Percentiles rank a stretch among this genome's conserved stretches.
Conservation (phyloP, 2,329 filamentous ascomycete genomes). For the Clarireedia monteithiana region DNA sequence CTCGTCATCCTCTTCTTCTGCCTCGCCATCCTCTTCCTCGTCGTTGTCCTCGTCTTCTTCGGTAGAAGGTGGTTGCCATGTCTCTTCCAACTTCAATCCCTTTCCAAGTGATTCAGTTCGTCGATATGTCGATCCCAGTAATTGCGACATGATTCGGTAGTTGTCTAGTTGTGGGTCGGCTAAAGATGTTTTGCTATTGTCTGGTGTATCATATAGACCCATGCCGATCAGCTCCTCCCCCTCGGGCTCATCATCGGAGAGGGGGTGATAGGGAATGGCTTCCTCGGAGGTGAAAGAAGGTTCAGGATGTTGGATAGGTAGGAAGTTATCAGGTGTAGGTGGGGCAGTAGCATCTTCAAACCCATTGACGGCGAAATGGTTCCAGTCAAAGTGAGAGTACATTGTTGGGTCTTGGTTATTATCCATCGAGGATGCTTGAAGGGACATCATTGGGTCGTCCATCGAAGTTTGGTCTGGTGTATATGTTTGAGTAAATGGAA, state of each 20-base stretch:
- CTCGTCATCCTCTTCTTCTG: slow-evolving; percentile 21
- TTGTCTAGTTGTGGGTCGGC: slow-evolving; percentile 44
- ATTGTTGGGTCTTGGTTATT: slow-evolving; percentile 20
- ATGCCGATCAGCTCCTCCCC: slow-evolving; percentile 74
- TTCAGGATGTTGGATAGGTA: slow-evolving; percentile 42
- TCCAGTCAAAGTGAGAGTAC: slow-evolving; percentile 36
- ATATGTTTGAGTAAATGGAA: slow-evolving; percentile 13
- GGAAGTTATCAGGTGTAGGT: slow-evolving; percentile 52
- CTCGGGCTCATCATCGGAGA: slow-evolving; percentile 47
- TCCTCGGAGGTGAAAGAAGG: slow-evolving; percentile 41
- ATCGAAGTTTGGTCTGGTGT: slow-evolving; percentile 10
- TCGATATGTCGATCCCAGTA: slow-evolving; percentile 44
- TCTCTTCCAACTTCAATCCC: slow-evolving; percentile 74
- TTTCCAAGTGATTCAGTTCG: slow-evolving; percentile 50
- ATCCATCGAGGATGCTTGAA: slow-evolving; percentile 10
- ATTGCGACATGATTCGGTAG: slow-evolving; percentile 43
- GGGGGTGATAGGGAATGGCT: slow-evolving; percentile 39
- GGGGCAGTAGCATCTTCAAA: slow-evolving; percentile 43
- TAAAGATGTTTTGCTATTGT: slow-evolving; percentile 36
- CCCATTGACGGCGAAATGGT: slow-evolving; percentile 37
- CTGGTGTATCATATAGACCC: slow-evolving; percentile 71
- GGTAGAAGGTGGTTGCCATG: slow-evolving; percentile 59
- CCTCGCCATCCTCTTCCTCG: slow-evolving; percentile 31
- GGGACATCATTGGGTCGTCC: slow-evolving; percentile 2
- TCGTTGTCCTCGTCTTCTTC: slow-evolving; percentile 50